Conservation (phyloP, 768 basidiomycete genomes). For the Lactifluus rugatus region DNA sequence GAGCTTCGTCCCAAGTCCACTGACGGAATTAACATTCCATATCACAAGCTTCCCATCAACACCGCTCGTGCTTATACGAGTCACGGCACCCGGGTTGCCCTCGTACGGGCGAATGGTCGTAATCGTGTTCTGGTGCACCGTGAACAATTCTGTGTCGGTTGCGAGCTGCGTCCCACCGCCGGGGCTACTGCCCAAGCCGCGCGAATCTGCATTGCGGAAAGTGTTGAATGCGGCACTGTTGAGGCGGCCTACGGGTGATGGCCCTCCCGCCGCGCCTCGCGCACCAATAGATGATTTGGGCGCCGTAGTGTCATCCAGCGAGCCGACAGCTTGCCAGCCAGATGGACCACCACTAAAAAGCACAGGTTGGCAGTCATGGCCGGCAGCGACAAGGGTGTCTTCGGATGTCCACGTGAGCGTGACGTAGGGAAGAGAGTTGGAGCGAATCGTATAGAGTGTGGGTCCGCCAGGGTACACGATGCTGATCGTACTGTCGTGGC, state of each 20-base stretch:
- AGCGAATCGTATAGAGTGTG: slow-evolving; percentile 60
- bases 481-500: slow-evolving; percentile 90
- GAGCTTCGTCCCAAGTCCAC: slow-evolving; percentile 39
- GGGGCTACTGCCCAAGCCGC: slow-evolving; percentile 37
- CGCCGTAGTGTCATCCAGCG: slow-evolving; percentile 72
- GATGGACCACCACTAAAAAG: slow-evolving; percentile 65
- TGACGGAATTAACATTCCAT: slow-evolving; percentile 69
- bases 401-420: slow-evolving; percentile 84
- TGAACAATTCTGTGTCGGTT: slow-evolving; percentile 67
- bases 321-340: slow-evolving; percentile 75
- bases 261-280: slow-evolving; percentile 38
- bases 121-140: slow-evolving; percentile 97
- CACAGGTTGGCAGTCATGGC: slow-evolving; percentile 95
- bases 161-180: slow-evolving; percentile 28
- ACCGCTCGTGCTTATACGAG: slow-evolving; percentile 79
- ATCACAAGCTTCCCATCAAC: slow-evolving; percentile 90
- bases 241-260: slow-evolving; percentile 47
- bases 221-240: slow-evolving; percentile 91
- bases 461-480: slow-evolving; percentile 86
- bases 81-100: slow-evolving; percentile 44
- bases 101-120: slow-evolving; percentile 81
- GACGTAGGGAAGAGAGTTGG: slow-evolving; percentile 70
- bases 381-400: slow-evolving; percentile 76
- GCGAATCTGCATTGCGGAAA: slow-evolving; percentile 85
- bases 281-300: slow-evolving; percentile 35